phyloP scores from a whole-genome alignment of 83 land plant species.

The Picea engelmannii region DNA sequence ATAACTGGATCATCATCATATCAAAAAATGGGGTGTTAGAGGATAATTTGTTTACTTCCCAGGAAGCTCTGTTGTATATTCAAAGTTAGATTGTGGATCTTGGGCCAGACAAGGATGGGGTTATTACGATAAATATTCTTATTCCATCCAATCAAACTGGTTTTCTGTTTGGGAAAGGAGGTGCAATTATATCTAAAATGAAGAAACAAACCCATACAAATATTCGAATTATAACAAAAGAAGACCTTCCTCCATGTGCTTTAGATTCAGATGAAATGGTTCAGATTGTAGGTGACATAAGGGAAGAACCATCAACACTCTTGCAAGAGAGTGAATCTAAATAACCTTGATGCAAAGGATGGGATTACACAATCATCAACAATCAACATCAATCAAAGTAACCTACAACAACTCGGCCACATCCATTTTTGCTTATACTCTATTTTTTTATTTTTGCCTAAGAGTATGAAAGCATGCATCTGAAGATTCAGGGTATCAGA shows the following conservation, averaged over 20 bases:
- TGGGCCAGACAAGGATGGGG: slow-evolving; percentile 72
- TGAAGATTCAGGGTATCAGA: too few relatives aligned
- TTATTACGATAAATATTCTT: slow-evolving; percentile 77
- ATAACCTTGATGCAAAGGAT: too few relatives aligned
- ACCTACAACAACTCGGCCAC: too few relatives aligned
- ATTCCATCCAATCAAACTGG: slow-evolving; percentile 76
- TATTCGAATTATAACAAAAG: slow-evolving; percentile 75
- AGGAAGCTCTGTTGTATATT: slow-evolving; percentile 89
- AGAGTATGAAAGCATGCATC: too few relatives aligned
- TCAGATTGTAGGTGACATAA: slow-evolving; percentile 84
- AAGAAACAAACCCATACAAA: slow-evolving; percentile 67
- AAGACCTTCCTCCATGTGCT: slow-evolving; percentile 63
- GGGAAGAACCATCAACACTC: slow-evolving; percentile 24
- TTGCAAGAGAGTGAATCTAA: too few relatives aligned
- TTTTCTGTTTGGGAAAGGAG: slow-evolving; percentile 66
- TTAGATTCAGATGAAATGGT: slow-evolving; percentile 76
- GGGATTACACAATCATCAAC: too few relatives aligned
- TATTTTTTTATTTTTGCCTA: too few relatives aligned
- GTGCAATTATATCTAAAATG: slow-evolving; percentile 61
- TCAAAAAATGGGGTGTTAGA: slow-evolving; percentile 67
- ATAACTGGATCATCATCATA: slow-evolving; percentile 56
- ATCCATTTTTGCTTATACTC: too few relatives aligned
- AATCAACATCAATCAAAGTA: too few relatives aligned
- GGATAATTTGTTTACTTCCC: slow-evolving; percentile 84
- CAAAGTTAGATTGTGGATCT: slow-evolving; percentile 76